Percentiles rank a stretch among this genome's conserved stretches.
phyloP scores from a whole-genome alignment of 305 asterid genomes.

The Fraxinus ornus region DNA sequence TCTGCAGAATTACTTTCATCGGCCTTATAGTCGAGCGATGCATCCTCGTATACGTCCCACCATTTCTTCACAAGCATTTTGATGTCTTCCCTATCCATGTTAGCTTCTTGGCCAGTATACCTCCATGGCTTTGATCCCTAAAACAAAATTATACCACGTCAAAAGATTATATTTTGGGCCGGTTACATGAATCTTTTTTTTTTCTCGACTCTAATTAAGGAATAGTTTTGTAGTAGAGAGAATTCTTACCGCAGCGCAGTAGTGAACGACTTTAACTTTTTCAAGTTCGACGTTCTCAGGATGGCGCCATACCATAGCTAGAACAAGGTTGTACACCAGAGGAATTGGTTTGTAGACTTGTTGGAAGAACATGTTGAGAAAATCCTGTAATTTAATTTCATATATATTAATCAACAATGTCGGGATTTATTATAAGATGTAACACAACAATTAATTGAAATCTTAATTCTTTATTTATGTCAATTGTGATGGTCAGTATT shows the following conservation, averaged over 20 bases:
- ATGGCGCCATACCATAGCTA: conserved; percentile 43
- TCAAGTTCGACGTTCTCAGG: conserved; percentile 36
- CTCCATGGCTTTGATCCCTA: conserved; percentile 65
- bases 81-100: conserved; percentile 56
- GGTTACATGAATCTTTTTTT: not conserved
- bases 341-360: conserved; percentile 39
- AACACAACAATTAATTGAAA: not conserved
- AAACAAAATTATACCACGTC: not conserved
- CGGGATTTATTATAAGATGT: not conserved
- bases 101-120: conserved; percentile 50
- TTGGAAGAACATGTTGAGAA: conserved; percentile 43
- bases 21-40: conserved; percentile 39
- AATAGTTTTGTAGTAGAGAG: not conserved
- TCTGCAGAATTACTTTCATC: conserved; percentile 13
- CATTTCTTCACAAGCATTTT: conserved; percentile 57
- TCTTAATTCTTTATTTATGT: not conserved
- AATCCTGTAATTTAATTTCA: conserved; percentile 26
- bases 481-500: not conserved
- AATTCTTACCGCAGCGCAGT: conserved; percentile 36
- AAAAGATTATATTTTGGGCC: not conserved
- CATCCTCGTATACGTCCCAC: conserved; percentile 53
- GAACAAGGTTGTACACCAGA: conserved; percentile 34
- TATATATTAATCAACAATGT: not conserved
- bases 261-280: conserved; percentile 40
- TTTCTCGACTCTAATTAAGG: not conserved